Evolutionary conservation across 2,329 filamentous ascomycete species (phyloP).

Genomic region (Fusarium sp.): DNA sequence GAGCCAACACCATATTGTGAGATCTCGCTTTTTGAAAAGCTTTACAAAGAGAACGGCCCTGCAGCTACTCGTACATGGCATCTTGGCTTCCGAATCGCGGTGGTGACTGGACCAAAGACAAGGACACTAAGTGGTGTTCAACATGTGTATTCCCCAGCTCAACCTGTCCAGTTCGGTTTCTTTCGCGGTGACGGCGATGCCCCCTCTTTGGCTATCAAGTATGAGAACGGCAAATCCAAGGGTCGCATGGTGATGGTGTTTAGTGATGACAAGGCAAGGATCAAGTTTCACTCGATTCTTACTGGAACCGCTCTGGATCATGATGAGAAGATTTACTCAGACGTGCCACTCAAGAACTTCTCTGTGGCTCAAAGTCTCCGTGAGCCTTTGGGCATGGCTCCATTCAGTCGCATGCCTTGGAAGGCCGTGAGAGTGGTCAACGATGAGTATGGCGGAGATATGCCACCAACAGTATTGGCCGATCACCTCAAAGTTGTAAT

Average conservation of each 20-base stretch:
- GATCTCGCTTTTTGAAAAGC: constrained; percentile 79
- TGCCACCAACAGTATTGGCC: constrained; percentile 77
- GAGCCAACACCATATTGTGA: constrained; percentile 79
- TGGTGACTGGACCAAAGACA: constrained; percentile 81
- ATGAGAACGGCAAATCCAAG: constrained; percentile 72
- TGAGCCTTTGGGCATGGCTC: constrained; percentile 62
- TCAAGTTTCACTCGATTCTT: constrained; percentile 77
- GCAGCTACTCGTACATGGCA: constrained; percentile 79
- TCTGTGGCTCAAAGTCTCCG: constrained; percentile 67
- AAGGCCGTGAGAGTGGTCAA: constrained; percentile 79
- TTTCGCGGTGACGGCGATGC: constrained; percentile 77
- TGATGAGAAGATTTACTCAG: constrained; percentile 77
- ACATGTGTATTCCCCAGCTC: constrained; percentile 72
- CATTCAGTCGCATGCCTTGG: constrained; percentile 69
- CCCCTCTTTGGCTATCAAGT: constrained; percentile 77
- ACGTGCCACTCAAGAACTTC: constrained; percentile 74
- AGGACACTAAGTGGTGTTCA: constrained; percentile 83
- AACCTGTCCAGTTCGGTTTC: constrained; percentile 82
- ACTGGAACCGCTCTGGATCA: constrained; percentile 76
- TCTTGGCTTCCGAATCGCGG: constrained; percentile 80
- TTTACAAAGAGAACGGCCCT: constrained; percentile 75
- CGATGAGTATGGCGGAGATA: constrained; percentile 69
- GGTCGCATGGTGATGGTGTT: constrained; percentile 85
- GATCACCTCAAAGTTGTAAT: constrained; percentile 81
- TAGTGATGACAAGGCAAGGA: constrained; percentile 75